A percentile compares a stretch with the other conserved stretches of the same genome.
Conservation (phyloP, 1,284 basidiomycete species). For the Boletus semigastroideus region DNA sequence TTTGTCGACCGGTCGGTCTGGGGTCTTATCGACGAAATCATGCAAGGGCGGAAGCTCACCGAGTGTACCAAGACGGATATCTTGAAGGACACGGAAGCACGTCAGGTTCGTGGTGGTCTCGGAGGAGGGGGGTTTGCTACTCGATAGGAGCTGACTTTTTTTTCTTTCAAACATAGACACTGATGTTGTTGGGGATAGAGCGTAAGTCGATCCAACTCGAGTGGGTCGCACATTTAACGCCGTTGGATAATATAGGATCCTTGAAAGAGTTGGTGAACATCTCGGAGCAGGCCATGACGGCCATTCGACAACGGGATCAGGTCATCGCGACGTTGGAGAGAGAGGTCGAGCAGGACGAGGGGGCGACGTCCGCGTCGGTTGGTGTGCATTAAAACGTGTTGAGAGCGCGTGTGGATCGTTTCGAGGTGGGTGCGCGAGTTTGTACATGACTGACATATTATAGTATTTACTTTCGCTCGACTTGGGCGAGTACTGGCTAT, state of each 20-base stretch:
- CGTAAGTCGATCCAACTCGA: conserved; percentile 36
- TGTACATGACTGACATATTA: too few relatives aligned
- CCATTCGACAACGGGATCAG: conserved; percentile 23
- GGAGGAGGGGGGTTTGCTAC: not conserved
- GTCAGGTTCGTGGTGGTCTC: conserved; percentile 40
- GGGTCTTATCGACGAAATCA: conserved; percentile 49
- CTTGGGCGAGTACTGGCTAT: too few relatives aligned
- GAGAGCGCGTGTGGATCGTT: too few relatives aligned
- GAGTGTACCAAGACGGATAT: conserved; percentile 46
- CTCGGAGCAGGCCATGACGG: conserved; percentile 23
- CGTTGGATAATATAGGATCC: conserved; percentile 20
- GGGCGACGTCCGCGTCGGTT: not conserved
- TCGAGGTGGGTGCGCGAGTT: too few relatives aligned
- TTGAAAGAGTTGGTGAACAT: conserved; percentile 24
- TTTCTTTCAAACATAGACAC: conserved; percentile 34
- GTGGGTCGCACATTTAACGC: not conserved
- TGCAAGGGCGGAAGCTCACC: conserved; percentile 39
- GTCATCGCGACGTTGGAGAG: conserved; percentile 6
- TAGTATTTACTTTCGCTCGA: too few relatives aligned
- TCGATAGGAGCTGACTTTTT: not conserved
- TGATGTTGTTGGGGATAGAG: conserved; percentile 55
- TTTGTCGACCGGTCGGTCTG: conserved; percentile 41
- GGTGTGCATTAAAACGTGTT: too few relatives aligned
- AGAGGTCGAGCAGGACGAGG: conserved; percentile 6
- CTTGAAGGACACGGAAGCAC: conserved; percentile 46